Percentiles rank a stretch among this genome's conserved stretches.
Evolutionary conservation across 805 yeast genomes (phyloP).

Genomic region (Barnettozyma vustinii): DNA sequence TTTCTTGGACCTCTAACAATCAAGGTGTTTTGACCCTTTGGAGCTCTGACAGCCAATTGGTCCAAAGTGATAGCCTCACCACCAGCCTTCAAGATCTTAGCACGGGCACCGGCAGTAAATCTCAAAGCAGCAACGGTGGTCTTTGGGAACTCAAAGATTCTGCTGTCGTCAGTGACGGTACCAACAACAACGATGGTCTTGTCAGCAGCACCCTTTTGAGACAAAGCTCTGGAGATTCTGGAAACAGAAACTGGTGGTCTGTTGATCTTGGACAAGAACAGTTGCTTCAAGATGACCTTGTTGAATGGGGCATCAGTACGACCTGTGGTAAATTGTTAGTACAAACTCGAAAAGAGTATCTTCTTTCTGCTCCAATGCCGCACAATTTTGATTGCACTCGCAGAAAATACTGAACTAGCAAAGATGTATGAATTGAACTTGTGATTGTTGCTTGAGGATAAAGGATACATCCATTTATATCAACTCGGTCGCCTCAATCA

Average conservation of each 20-base stretch:
- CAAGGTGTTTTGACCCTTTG: slow-evolving; percentile 98
- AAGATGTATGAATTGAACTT: slow-evolving; percentile 2
- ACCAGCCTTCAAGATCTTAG: slow-evolving; percentile 95
- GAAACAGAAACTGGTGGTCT: slow-evolving; percentile 98
- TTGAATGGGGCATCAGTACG: slow-evolving; percentile 99
- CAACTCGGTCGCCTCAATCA: slow-evolving; percentile 3
- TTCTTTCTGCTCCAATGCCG: slow-evolving; percentile 46
- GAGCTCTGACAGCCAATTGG: slow-evolving; percentile 98
- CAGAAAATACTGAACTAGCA: slow-evolving; percentile 23
- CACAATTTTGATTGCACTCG: slow-evolving; percentile 35
- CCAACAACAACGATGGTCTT: slow-evolving; percentile 98
- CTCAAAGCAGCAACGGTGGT: slow-evolving; percentile 98
- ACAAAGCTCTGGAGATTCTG: slow-evolving; percentile 79
- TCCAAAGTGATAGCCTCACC: slow-evolving; percentile 99
- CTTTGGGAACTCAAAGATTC: slow-evolving; percentile 93
- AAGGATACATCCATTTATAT: slow-evolving; percentile 4
- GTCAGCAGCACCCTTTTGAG: slow-evolving; percentile 77
- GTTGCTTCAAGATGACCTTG: slow-evolving; percentile 90
- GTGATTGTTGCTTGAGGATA: slow-evolving; percentile 3
- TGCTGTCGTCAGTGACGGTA: slow-evolving; percentile 97
- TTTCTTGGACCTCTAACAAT: slow-evolving; percentile 98
- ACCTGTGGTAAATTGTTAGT: slow-evolving; percentile 50
- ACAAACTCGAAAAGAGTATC: slow-evolving; percentile 8
- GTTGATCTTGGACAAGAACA: slow-evolving; percentile 97
- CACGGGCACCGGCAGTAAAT: slow-evolving; percentile 99